Conservation (phyloP, 768 basidiomycete species). For the Xanthoconium purpureum region DNA sequence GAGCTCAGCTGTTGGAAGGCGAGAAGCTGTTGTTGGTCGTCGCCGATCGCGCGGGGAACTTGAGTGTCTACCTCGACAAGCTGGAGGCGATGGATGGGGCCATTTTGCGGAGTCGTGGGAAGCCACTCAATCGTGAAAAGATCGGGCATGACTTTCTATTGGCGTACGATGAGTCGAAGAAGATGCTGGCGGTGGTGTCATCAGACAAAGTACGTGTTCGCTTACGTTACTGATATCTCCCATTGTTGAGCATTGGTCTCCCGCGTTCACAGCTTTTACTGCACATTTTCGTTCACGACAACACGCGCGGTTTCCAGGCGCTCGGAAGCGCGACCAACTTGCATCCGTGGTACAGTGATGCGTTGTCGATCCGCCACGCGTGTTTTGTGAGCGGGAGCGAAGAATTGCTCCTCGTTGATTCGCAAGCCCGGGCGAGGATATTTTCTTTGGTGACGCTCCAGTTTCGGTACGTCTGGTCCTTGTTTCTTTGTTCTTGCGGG, state of each 20-base stretch:
- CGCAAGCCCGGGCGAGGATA: conserved; percentile 41
- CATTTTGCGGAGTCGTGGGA: conserved; percentile 26
- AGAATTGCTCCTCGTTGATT: conserved; percentile 52
- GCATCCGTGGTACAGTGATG: conserved; percentile 39
- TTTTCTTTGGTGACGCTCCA: conserved; percentile 53
- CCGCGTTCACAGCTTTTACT: conserved; percentile 30
- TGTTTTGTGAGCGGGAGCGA: conserved; percentile 50
- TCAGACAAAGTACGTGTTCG: conserved; percentile 35
- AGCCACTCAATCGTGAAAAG: conserved; percentile 41
- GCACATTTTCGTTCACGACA: conserved; percentile 48
- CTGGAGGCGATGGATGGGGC: conserved; percentile 32
- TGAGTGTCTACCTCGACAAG: conserved; percentile 40
- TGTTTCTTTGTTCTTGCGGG: neutral
- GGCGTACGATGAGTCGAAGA: conserved; percentile 51
- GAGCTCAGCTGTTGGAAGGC: conserved; percentile 40
- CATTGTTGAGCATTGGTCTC: neutral
- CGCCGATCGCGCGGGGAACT: conserved; percentile 32
- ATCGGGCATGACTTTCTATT: conserved; percentile 45
- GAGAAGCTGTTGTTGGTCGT: conserved; percentile 43
- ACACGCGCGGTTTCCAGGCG: conserved; percentile 40
- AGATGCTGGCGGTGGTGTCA: conserved; percentile 46
- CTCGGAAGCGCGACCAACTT: conserved; percentile 42
- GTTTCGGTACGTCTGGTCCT: neutral
- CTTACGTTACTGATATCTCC: fast-evolving
- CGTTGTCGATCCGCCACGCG: conserved; percentile 31